Percentiles rank a stretch among this genome's conserved stretches.
phyloP scores from a whole-genome alignment of 768 basidiomycete species.

The Amanita exitialis region DNA sequence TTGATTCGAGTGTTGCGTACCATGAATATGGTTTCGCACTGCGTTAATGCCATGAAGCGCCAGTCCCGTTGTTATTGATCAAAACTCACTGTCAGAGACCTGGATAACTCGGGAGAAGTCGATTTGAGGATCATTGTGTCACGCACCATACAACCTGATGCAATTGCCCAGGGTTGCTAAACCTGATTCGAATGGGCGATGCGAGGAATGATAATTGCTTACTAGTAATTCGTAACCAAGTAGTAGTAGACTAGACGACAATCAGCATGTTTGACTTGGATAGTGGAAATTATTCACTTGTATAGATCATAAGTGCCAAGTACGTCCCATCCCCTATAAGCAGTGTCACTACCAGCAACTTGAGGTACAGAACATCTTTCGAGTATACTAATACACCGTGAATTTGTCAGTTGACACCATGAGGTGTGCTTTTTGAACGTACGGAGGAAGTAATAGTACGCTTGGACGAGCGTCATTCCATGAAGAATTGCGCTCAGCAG shows the following conservation, averaged over 20 bases:
- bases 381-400: not conserved
- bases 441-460: not conserved
- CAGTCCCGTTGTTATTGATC: no score
- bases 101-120: no score
- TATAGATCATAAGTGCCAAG: not conserved
- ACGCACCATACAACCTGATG: not conserved
- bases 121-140: not conserved
- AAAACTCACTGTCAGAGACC: no score
- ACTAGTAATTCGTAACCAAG: not conserved
- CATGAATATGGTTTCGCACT: not conserved
- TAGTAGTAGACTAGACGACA: not conserved
- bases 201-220: not conserved
- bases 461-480: not conserved
- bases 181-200: not conserved
- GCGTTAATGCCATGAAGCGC: no score
- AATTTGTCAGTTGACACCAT: not conserved
- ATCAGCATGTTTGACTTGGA: no score
- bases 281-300: not conserved
- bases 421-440: not conserved
- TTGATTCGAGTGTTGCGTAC: not conserved
- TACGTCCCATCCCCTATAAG: not conserved
- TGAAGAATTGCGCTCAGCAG: not conserved
- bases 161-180: not conserved
- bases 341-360: not conserved
- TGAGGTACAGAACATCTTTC: not conserved